Percentiles rank a stretch among this genome's conserved stretches.
Conservation (phyloP, 768 basidiomycete species). For the Lactifluus volemus region DNA sequence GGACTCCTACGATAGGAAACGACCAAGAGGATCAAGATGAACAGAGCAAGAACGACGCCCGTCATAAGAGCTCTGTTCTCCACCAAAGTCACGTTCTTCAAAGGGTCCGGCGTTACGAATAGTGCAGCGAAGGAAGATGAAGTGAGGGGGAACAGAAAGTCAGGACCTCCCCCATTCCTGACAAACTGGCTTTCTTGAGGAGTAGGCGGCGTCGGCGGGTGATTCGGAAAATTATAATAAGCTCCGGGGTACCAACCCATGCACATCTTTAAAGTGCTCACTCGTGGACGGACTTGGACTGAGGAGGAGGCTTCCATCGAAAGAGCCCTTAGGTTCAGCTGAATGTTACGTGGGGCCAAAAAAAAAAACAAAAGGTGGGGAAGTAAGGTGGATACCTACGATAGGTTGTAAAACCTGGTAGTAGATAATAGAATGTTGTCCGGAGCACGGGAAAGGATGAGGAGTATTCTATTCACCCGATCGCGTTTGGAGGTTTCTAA, state of each 20-base stretch:
- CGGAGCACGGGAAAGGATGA: not conserved
- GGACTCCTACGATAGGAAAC: conserved; percentile 1
- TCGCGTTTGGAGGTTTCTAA: not conserved
- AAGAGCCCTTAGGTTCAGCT: not conserved
- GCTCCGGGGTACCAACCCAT: not conserved
- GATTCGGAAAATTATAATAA: not conserved
- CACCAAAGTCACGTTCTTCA: not conserved
- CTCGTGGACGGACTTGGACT: not conserved
- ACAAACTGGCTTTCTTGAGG: not conserved
- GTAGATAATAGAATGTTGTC: not conserved
- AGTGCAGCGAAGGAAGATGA: not conserved
- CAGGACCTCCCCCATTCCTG: not conserved
- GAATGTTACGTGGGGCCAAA: not conserved
- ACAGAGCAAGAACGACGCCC: not conserved
- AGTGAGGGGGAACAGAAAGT: not conserved
- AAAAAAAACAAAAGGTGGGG: not conserved
- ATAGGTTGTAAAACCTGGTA: not conserved
- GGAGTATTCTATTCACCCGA: not conserved
- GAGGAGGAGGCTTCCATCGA: not conserved
- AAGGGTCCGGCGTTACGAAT: not conserved
- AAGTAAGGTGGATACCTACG: not conserved
- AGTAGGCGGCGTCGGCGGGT: not conserved
- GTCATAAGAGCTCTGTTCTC: not conserved
- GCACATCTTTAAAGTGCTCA: not conserved
- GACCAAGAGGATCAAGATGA: not conserved